A percentile compares a stretch with the other conserved stretches of the same genome.
These are phyloP conservation scores for Fusarium zealandicum DNA, from an alignment of 2,329 filamentous ascomycete genomes.

Conservation along the genomic window DNA sequence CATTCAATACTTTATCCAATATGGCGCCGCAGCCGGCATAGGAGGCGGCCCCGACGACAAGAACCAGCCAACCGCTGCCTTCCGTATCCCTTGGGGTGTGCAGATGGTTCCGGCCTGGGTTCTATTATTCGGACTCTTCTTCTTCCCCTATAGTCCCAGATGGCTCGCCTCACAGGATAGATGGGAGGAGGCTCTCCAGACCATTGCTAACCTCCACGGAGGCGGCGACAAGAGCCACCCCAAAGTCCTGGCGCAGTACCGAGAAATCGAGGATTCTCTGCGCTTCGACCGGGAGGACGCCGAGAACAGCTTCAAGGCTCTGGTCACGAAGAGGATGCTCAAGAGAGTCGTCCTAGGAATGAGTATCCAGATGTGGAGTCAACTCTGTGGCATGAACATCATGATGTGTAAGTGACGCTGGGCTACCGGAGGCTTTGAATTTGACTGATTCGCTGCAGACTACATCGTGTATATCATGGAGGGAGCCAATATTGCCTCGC, in stretches of 20 bases:
- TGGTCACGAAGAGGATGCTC: constrained; percentile 59
- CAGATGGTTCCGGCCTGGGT: constrained; percentile 63
- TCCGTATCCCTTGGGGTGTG: constrained; percentile 68
- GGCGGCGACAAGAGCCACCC: constrained; percentile 62
- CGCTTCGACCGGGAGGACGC: constrained; percentile 61
- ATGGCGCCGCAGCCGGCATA: constrained; percentile 62
- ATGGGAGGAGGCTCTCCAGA: constrained; percentile 68
- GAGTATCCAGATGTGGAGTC: constrained; percentile 66
- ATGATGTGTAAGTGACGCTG: constrained; percentile 55
- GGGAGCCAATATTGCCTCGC: constrained; percentile 61
- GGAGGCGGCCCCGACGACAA: constrained; percentile 59
- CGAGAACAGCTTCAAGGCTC: constrained; percentile 56
- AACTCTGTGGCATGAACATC: constrained; percentile 67
- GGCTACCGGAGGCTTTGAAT: background rate
- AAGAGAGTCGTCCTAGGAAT: constrained; percentile 65
- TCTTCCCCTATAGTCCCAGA: constrained; percentile 70
- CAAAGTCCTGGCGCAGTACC: constrained; percentile 68
- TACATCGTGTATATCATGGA: constrained; percentile 69
- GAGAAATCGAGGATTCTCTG: constrained; percentile 65
- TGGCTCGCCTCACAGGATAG: constrained; percentile 73
- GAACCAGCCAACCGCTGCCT: constrained; percentile 60
- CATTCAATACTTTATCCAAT: constrained; percentile 71
- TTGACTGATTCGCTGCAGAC: constrained; percentile 41
- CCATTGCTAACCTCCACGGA: constrained; percentile 66
- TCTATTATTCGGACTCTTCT: constrained; percentile 63